Percentiles rank a stretch among this genome's conserved stretches.
phyloP scores from a whole-genome alignment of 768 basidiomycete genomes.

The Pisolithus tinctorius region DNA sequence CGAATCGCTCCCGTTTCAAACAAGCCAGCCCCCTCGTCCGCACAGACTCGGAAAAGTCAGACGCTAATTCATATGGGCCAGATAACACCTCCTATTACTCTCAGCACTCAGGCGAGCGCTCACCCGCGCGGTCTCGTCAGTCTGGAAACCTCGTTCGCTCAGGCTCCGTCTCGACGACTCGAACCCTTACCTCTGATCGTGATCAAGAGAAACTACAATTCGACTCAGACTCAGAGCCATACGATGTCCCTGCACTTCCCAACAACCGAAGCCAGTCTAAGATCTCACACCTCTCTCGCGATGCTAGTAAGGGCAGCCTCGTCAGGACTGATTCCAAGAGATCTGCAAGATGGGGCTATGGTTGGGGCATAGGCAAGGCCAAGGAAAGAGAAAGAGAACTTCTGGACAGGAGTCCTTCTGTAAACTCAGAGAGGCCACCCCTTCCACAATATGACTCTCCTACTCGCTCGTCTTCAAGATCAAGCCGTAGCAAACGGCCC shows the following conservation, averaged over 20 bases:
- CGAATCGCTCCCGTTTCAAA: constrained; percentile 19
- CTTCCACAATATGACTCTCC: constrained; percentile 24
- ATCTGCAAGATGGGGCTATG: constrained; percentile 60
- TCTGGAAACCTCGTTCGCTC: constrained; percentile 30
- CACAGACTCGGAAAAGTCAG: constrained; percentile 36
- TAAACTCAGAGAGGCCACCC: constrained; percentile 33
- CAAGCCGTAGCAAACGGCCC: constrained; percentile 35
- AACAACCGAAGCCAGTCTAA: constrained; percentile 37
- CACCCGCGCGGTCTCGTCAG: constrained; percentile 16
- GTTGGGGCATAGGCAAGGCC: constrained; percentile 59
- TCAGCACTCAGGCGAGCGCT: constrained; percentile 14
- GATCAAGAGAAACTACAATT: constrained; percentile 43
- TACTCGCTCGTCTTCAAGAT: constrained; percentile 34
- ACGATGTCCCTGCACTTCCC: constrained; percentile 31
- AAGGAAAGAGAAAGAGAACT: constrained; percentile 36
- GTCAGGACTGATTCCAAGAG: constrained; percentile 52
- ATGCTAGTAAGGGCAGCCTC: constrained; percentile 35
- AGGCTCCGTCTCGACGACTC: constrained; percentile 39
- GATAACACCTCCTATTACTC: constrained; percentile 24
- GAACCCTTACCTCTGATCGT: constrained; percentile 31
- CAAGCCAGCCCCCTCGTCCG: constrained; percentile 27
- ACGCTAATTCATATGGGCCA: constrained; percentile 33
- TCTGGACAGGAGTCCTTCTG: constrained; percentile 27
- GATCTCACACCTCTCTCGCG: constrained; percentile 35
- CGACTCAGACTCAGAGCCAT: constrained; percentile 55